Evolutionary conservation across 345 rosid genomes (phyloP), one percentile per base, ranked within the genome.

Genomic region (Bruguiera gymnorhiza): DNA sequence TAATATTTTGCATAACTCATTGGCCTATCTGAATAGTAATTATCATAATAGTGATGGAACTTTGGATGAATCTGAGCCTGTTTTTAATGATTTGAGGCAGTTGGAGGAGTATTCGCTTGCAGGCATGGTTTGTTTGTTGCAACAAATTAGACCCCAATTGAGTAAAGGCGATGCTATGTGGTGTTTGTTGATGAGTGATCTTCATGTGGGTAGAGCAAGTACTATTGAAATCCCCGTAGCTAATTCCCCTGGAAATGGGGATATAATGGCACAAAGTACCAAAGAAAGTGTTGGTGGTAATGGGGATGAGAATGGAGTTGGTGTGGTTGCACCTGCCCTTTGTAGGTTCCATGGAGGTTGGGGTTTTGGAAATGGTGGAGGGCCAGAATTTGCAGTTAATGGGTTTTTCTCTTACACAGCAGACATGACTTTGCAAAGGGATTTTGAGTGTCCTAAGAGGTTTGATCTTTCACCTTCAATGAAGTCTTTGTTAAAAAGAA

Each of bases 151-250:
- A 67, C 95, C 98, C 11, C 85, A 81, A 71, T 65, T 94, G 85
- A 91, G 88, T 70, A 88, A 83, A 86, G 97, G 96, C 55, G 97
- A 94, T 83, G 98, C 96, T 15, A 86, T 89, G 98, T 91, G 96
- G 97, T 94, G 97, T 80, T 89, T 91, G 80, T 81, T 94, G 31
- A 86, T 88, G 91, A 88, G 91, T 76, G 96, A 94, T 78, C 95
- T 94, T 58, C 90, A 94, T 76, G 93, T 94, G 19, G 96, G 89
- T 66, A 85, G 83, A 63, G 97, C 98, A 13, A 85, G 87, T 76
- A 63, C 83, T 0, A 75, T 91, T 70, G 96, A 91, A 57, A 75
- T 91, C 62, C 90, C 93, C 0, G 10, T 73, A 30, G 34, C 72
- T 60, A 63, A 78, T 34, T 67, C 81, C 10, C 70, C 81, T 8